Base-by-base conservation (phyloP, 768 basidiomycete species). In the Termitomyces sp. region DNA sequence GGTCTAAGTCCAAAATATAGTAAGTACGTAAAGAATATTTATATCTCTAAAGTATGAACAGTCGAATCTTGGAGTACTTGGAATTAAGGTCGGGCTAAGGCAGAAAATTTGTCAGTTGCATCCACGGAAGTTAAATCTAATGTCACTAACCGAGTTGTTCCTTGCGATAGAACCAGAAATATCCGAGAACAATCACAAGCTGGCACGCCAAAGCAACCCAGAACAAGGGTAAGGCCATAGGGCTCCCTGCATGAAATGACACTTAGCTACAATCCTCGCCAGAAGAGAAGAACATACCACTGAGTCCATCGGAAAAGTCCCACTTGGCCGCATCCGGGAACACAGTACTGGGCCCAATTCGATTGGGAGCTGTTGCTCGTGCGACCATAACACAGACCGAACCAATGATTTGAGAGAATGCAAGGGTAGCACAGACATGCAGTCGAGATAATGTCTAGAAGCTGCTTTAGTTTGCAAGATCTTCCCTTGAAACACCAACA, bases 111-210 rank as follows among this genome's bases (percentile, higher is more conserved):
- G 16, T 54, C 16, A 60, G 47, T 49, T 12, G 9, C 5, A 4
- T 26, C 18, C 18, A 31, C 12, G 8, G 3, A 33, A 45, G 9
- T 26, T n/a, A 13, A 37, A 48, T 28, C 15, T n/a, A 33, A 51
- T 13, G n/a, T 47, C 28, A 78, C 88, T 53, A 69, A 90, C 89
- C 72, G 59, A 96, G 82, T 70, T 96, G 94, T 73, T 96, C 94
- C 75, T 92, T 94, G 71, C 94, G 86, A 74, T 95, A 96, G 83
- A 96, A 95, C 91, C 91, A 91, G 78, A 94, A 94, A 76, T 96
- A 96, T 22, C 94, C 94, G 59, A 87, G 72, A 57, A 95, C 92
- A 67, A 96, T 93, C 63, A 94, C 71, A 54, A 96, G 67, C 69
- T 93, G 91, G 69, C 85, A 90, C 7, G 84, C 64, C 55, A 91